These are phyloP conservation scores for Cladophialophora chaetospira DNA, from an alignment of 2,329 filamentous ascomycete species.

Conservation along the genomic window DNA sequence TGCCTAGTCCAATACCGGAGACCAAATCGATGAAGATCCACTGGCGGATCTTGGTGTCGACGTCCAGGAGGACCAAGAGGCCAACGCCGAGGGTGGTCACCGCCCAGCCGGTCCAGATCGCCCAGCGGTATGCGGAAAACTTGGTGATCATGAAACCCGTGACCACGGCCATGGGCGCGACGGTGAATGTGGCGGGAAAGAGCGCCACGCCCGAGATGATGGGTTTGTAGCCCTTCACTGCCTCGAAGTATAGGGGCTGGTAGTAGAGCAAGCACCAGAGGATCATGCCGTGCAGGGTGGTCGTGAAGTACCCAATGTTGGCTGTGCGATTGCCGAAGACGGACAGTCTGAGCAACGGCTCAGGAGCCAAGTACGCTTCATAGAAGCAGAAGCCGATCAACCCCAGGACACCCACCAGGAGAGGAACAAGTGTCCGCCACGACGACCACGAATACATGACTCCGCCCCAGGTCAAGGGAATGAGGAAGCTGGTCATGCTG, in stretches of 20 bases:
- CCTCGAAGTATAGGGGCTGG: constrained; percentile 48
- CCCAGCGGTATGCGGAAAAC: constrained; percentile 62
- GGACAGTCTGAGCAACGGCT: constrained; percentile 53
- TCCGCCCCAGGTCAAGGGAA: constrained; percentile 66
- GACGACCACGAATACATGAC: constrained; percentile 66
- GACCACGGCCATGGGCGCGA: constrained; percentile 61
- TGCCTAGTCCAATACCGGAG: constrained; percentile 67
- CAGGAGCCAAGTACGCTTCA: constrained; percentile 53
- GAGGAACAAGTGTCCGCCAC: constrained; percentile 63
- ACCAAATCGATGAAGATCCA: constrained; percentile 60
- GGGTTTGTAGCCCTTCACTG: constrained; percentile 56
- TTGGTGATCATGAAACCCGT: constrained; percentile 58
- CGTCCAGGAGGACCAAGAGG: constrained; percentile 42
- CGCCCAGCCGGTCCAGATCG: constrained; percentile 63
- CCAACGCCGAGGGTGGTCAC: constrained; percentile 62
- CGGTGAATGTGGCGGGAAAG: constrained; percentile 63
- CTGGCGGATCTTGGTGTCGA: constrained; percentile 41
- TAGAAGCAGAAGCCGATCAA: constrained; percentile 58
- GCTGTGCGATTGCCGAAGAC: constrained; percentile 51
- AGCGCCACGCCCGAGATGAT: constrained; percentile 58
- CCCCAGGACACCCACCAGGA: constrained; percentile 57
- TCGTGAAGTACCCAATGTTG: constrained; percentile 55
- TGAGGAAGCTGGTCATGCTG: constrained; percentile 60
- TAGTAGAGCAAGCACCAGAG: constrained; percentile 59
- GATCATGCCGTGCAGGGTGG: constrained; percentile 57